Evolutionary conservation across 164 flowering plant species (phyloP).

Genomic region (Echeveria elegans): DNA sequence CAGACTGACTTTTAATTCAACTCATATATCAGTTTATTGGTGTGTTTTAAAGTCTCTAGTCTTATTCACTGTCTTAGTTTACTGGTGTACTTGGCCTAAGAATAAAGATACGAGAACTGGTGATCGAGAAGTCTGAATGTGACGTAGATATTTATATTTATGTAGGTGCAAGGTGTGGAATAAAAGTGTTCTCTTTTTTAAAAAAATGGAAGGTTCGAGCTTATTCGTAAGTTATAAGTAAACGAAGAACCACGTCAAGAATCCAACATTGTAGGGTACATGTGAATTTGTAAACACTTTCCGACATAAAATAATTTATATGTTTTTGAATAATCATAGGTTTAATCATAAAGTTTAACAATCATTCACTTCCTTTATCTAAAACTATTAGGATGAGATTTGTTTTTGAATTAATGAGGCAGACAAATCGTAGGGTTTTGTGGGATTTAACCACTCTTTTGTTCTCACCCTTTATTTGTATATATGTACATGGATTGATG

Average conservation of each 20-base stretch:
- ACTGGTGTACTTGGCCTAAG: no score
- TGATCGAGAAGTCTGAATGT: not conserved
- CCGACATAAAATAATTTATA: not conserved
- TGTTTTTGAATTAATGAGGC: not conserved
- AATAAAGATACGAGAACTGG: not conserved
- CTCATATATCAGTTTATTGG: no score
- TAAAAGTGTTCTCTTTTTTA: not conserved
- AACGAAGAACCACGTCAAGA: not conserved
- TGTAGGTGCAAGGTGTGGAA: not conserved
- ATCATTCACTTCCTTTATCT: not conserved
- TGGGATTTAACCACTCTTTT: no score
- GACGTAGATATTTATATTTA: not conserved
- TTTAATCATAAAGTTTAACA: not conserved
- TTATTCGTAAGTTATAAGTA: not conserved
- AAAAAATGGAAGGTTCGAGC: not conserved
- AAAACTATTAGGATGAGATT: not conserved
- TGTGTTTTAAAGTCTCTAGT: no score
- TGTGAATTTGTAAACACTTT: not conserved
- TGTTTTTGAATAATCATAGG: not conserved
- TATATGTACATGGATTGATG: no score
- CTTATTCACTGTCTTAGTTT: no score
- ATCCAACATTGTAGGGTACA: slow-evolving; percentile 4
- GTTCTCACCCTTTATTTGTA: no score
- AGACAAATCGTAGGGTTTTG: no score
- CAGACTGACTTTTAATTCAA: no score